Evolutionary conservation across 192 early-diverging fungal genomes (phyloP), one percentile per base, ranked within the genome.

Genomic region (Coemansia sp.): DNA sequence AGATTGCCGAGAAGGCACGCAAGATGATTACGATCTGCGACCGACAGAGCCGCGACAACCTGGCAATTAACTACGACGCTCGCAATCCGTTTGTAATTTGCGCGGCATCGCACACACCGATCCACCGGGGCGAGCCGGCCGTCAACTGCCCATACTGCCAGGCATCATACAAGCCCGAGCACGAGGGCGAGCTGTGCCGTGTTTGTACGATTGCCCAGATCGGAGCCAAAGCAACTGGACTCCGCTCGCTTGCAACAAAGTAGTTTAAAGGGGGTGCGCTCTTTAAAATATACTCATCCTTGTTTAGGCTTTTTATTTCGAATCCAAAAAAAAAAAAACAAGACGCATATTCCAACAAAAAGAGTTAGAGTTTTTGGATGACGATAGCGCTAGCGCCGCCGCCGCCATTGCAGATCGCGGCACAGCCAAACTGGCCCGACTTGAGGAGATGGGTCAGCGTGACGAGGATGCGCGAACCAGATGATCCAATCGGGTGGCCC

Each of bases 81-180:
- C 94, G 91, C 83, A 98, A 95, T 68, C 93, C 95, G 53, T 96
- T 97, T 68, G 87, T 88, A 3, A 76, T 95, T 3, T 98, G 95
- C 66, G 91, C 82, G 11, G 82, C 84, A 30, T 89, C 93, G 24
- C 91, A 86, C 61, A 84, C 89, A 29, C 94, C 97, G 6, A 98
- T 99, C 58, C 92, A 95, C 82, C 83, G 84, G 40, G 95, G 94
- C 43, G 90, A 87, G 35, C 86, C 92, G 8, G 76, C 80, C 6
- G 83, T 86, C 11, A 71, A 84, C 38, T 99, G 97, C 69, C 86
- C 93, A 18, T 97, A 88, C 82, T 98, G 95, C 77, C 79, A 84
- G 24, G 87, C 95, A 4, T 82, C 89, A 11, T 96, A 89, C 77
- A 89, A 90, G 69, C 91, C 93, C 23, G 89, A 96, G 64, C 89